These are phyloP conservation scores for Mortierella sp. DNA, from an alignment of 371 early-diverging fungal genomes.

Conservation along the genomic window DNA sequence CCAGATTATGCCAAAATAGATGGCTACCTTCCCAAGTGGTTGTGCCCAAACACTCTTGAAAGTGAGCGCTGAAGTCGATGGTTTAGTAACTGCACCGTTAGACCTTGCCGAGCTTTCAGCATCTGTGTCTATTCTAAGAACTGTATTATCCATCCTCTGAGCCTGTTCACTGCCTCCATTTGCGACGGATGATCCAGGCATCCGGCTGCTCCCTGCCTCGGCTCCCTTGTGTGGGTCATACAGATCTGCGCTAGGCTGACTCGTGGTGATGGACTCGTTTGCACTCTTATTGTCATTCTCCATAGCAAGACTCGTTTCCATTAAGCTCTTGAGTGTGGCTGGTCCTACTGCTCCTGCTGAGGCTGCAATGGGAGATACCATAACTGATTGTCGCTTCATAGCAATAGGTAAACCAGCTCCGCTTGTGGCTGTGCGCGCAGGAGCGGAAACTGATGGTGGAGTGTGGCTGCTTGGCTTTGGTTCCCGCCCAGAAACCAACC, in stretches of 20 bases:
- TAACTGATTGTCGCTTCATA: constrained; percentile 27
- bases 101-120: not conserved
- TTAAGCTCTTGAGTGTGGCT: constrained; percentile 18
- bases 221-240: not conserved
- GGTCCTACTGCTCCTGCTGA: constrained; percentile 29
- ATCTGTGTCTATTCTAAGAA: constrained; percentile 1
- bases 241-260: not conserved
- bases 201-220: not conserved
- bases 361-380: constrained; percentile 22
- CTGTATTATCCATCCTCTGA: not conserved
- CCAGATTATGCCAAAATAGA: constrained; percentile 31
- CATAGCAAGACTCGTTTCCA: constrained; percentile 20
- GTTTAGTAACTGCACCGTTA: not conserved
- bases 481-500: constrained; percentile 55
- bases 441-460: not conserved
- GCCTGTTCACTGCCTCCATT: not conserved
- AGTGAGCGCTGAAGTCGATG: not conserved
- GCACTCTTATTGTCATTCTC: not conserved
- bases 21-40: constrained; percentile 36
- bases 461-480: constrained; percentile 16
- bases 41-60: constrained; percentile 34
- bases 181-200: not conserved
- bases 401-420: constrained; percentile 8
- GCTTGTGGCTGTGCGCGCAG: not conserved
- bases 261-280: not conserved